Evolutionary conservation across 176 grass and related monocot genomes (phyloP), one percentile per base, ranked within the genome.

Genomic region (Zizania latifolia): DNA sequence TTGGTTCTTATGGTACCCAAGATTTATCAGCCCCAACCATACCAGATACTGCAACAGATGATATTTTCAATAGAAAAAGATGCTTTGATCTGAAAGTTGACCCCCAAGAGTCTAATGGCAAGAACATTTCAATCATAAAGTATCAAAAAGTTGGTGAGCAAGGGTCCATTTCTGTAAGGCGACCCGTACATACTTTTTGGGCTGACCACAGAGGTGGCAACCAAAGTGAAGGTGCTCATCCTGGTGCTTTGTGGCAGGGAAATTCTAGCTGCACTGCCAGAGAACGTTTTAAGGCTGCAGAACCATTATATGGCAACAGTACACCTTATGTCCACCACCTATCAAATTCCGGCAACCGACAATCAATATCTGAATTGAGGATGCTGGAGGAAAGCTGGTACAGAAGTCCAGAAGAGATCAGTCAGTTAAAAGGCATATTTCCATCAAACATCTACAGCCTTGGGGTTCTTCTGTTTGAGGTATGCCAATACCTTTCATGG

Each of bases 391-490:
- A 95, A 53, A 88, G 79, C 48, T 95, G 96, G 96, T 99, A 99
- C 78, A 78, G 6, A 58, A 95, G 96, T 78, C 92, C 89, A 44
- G 92, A 94, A 69, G 96, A 90, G 71, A 78, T 88, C 40, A 78
- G 31, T 77, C 75, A 86, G 58, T 58, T 40, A 31, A 68, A 53
- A 54, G 76, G 58, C 43, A 64, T 56, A 86, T 84, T 83, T 19
- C 78, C 87, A 29, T 86, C 92, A 28, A 99, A 92, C 59, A 90
- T 99, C 36, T 99, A 95, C 76, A 90, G 77, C 79, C 96, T 99
- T 70, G 96, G 96, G 55, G 89, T 99, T 84, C 92, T 99, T 80
- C 74, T 99, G 31, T 99, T 99, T 78, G 96, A 99, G 96, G 96
- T 99, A 81, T 69, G 65, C 61, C 50, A n/a, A 55, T 77, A 72